Conservation (phyloP, 2,329 filamentous ascomycete genomes). For the Beauveria sp. region DNA sequence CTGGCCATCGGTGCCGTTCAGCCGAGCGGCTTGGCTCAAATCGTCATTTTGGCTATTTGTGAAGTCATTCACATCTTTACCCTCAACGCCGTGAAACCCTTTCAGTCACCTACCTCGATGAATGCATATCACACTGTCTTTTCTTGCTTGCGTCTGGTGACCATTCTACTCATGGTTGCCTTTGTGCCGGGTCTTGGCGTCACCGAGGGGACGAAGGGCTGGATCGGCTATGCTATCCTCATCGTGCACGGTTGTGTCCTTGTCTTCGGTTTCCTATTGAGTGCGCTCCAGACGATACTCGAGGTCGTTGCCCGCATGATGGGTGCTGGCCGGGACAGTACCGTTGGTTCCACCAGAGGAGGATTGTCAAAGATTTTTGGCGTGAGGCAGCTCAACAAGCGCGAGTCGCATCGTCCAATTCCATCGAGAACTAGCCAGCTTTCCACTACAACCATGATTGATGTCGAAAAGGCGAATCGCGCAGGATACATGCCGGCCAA, state of each 20-base stretch:
- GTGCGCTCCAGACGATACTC: conserved; percentile 81
- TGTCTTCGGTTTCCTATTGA: conserved; percentile 87
- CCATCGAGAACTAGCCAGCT: conserved; percentile 71
- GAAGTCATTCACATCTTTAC: conserved; percentile 87
- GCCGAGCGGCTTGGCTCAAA: conserved; percentile 84
- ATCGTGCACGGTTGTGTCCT: conserved; percentile 78
- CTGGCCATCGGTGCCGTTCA: conserved; percentile 91
- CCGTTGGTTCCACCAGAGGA: conserved; percentile 63
- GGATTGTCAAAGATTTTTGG: conserved; percentile 87
- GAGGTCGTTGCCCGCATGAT: conserved; percentile 79
- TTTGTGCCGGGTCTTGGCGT: conserved; percentile 82
- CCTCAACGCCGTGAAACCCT: conserved; percentile 82
- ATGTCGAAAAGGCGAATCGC: conserved; percentile 58
- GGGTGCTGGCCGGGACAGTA: conserved; percentile 72
- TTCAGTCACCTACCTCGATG: conserved; percentile 89
- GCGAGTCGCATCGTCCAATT: conserved; percentile 55
- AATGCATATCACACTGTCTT: conserved; percentile 91
- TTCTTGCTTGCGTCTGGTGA: conserved; percentile 66
- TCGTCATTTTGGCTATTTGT: conserved; percentile 86
- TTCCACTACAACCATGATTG: conserved; percentile 75
- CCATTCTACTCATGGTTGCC: conserved; percentile 67
- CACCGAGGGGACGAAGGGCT: conserved; percentile 72
- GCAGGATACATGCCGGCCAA: conserved; percentile 45
- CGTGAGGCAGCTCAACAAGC: conserved; percentile 77
- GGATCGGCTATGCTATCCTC: conserved; percentile 91